Evolutionary conservation across 495 filamentous ascomycete genomes (phyloP), one percentile per base, ranked within the genome.

Genomic region (Elasticomyces elasticus): DNA sequence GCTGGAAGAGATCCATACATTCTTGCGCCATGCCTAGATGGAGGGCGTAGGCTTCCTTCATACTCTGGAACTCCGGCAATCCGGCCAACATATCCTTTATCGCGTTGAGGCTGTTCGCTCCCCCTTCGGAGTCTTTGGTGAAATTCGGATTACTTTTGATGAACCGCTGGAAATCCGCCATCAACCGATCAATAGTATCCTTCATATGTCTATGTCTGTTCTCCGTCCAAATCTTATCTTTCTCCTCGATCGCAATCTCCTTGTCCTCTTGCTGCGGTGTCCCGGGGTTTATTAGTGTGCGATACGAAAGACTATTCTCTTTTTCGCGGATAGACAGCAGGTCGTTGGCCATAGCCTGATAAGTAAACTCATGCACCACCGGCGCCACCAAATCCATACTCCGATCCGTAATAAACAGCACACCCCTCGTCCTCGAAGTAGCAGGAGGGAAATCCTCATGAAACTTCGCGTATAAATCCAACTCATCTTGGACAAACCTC

Each of bases 11-110:
- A 54, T 86, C 86, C 92, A 97, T 96, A 58, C 88, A 91, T 62
- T 95, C 90, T 64, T 95, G 85, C n/a, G 92, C 94, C 92, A 98
- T 98, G 57, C 79, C 91, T 15, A 98, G 73, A 67, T 98, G 92
- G 27, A 98, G 74, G 0, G 92, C 90, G 64, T 97, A 98, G 30
- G 88, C 85, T 66, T 94, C 85, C 69, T 97, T 95, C 71, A 90
- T 85, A 65, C 87, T 84, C 53, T 94, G 88, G 64, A 94, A 98
- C 62, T 98, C 87, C 23, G 89, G 89, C 54, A 98, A 73, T 35
- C 89, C 91, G 12, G 86, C 92, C 68, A 98, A 71, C 92, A 98
- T 98, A 66, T 95, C 88, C 67, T 89, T 89, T 66, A 98, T 96
- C 44, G 85, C 88, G 71, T 90, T 89, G 37, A 98, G 73, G 64